A percentile compares a stretch with the other conserved stretches of the same genome.
phyloP scores from a whole-genome alignment of 2,329 filamentous ascomycete species.

The Hypoxylon sp. region DNA sequence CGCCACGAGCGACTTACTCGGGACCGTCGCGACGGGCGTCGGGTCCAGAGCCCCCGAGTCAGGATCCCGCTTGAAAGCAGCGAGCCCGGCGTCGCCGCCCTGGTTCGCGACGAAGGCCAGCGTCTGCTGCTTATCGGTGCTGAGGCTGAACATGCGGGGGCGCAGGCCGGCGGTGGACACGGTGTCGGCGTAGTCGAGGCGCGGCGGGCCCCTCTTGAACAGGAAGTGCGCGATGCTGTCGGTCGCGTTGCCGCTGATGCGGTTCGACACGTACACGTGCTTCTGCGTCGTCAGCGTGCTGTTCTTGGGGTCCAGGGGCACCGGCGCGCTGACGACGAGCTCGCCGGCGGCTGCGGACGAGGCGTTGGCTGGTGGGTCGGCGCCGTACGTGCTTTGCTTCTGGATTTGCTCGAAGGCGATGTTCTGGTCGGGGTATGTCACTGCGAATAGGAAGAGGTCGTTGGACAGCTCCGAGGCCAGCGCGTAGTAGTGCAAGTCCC shows the following conservation, averaged over 20 bases:
- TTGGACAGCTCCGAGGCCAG: slow-evolving; percentile 64
- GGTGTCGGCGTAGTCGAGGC: slow-evolving; percentile 45
- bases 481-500: slow-evolving; percentile 61
- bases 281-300: slow-evolving; percentile 52
- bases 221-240: slow-evolving; percentile 66
- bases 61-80: slow-evolving; percentile 56
- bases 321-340: slow-evolving; percentile 56
- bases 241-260: slow-evolving; percentile 60
- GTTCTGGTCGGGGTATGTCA: slow-evolving; percentile 57
- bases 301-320: no score
- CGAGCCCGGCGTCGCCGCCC: slow-evolving; percentile 58
- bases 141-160: slow-evolving; percentile 65
- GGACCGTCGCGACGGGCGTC: slow-evolving; percentile 43
- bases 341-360: slow-evolving; percentile 62
- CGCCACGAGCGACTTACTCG: slow-evolving; percentile 37
- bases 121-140: slow-evolving; percentile 51
- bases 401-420: slow-evolving; percentile 58
- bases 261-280: slow-evolving; percentile 68
- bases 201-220: slow-evolving; percentile 44
- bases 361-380: slow-evolving; percentile 55
- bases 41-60: slow-evolving; percentile 44
- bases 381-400: slow-evolving; percentile 60
- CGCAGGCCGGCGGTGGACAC: slow-evolving; percentile 49
- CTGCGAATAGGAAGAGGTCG: slow-evolving; percentile 60
- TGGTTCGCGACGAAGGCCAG: slow-evolving; percentile 65